Evolutionary conservation across 305 asterid genomes (phyloP), one percentile per base, ranked within the genome.

Genomic region (Striga hermonthica): DNA sequence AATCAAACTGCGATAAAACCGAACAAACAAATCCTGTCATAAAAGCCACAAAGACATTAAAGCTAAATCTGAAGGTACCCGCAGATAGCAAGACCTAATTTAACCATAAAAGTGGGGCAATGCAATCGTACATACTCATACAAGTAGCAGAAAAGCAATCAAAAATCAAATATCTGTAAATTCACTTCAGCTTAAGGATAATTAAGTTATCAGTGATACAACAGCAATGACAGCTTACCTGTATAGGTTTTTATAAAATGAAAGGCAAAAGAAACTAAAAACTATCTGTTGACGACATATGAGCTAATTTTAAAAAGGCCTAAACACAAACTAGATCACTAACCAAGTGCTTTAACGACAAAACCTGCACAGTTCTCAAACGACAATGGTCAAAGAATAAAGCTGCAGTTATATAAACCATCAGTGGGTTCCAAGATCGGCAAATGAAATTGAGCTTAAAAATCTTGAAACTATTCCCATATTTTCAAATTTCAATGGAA

Each of bases 11-110:
- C 34, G 47, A 15, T 37, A 58, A 22, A 22, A 71, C 62, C 74
- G 63, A 73, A 59, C 39, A 64, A 72, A 75, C 62, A 58, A 60
- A 53, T 62, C 70, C 82, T 75, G 68, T 43, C 40, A 64, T 61
- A 75, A 66, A 77, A 76, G 50, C 59, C 38, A 64, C 38, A 55
- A 22, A 68, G 22, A 9, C 50, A 47, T 45, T 44, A 60, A 60
- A 62, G 62, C 3, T 14, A 68, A 31, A 9, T 44, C 41, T 45
- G 40, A 63, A 62, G 65, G 52, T 12, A 39, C 43, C 60, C 60
- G 12, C 7, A 3, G 6, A 14, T 10, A 64, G 11, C 60, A 50
- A 31, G 44, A 7, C 35, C 9, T 38, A 60, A 70, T 11, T 8
- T 59, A 49, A 52, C 49, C 38, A 39, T 8, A 36, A 41, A 49